Base-by-base conservation (phyloP, 768 basidiomycete species). In the Neoboletus magnificus region DNA sequence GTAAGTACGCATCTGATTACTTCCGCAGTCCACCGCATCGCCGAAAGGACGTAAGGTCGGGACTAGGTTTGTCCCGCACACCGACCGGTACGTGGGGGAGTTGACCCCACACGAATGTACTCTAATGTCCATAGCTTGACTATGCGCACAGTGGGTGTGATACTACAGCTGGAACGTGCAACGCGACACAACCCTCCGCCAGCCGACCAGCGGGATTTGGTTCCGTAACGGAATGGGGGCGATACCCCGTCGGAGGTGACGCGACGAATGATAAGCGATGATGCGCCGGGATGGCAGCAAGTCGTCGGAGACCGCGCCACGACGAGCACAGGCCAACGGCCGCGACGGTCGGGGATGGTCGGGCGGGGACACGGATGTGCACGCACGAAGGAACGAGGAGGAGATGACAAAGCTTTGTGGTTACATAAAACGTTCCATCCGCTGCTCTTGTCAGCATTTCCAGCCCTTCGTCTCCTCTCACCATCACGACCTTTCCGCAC, bases 391-490 rank as follows among this genome's bases (percentile, higher is more conserved):
- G 48, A 29, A 30, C 20, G 37, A 35, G 51, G 47, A 62, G 57
- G 54, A 54, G 69, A 70, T 70, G 69, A 70, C 69, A 70, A 70
- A 70, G 69, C 69, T 57, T 60, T 40, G 53, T 66, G 69, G 69
- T 70, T 70, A 70, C 69, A 70, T 70, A 70, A 70, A 70, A 65
- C 49, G 70, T 63, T 59, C 61, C 51, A 59, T 58, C 54, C 52
- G 47, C 43, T 61, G 65, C 65, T 59, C 61, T 72, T 72, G 69
- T 70, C 69, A 70, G 70, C 70, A 70, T 48, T 66, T 66, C 64
- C 62, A 57, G 56, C 48, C 61, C 62, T 69, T 67, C 58, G 55
- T 71, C 69, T 68, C 61, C 68, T 67, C 68, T 68, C 60, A 72
- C 69, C 69, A 72, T 56, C 70, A 70, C 44, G 57, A 52, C 50